A percentile compares a stretch with the other conserved stretches of the same genome.
Conservation (phyloP, 805 yeast genomes). For the Peterozyma toletana region DNA sequence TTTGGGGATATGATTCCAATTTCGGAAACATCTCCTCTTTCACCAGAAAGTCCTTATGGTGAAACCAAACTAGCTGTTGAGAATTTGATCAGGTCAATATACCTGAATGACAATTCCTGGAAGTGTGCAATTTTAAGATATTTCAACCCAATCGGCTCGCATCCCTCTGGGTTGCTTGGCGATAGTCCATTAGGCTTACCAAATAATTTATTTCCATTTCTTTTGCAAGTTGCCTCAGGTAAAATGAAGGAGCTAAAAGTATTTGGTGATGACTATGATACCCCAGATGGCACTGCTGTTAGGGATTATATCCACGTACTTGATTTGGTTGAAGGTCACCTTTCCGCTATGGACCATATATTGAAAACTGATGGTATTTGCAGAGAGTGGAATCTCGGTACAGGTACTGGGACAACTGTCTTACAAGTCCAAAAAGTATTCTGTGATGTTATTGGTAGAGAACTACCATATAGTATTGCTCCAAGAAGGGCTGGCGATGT, state of each 20-base stretch:
- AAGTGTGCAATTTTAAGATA: constrained; percentile 61
- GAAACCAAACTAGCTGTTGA: constrained; percentile 64
- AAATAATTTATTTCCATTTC: constrained; percentile 65
- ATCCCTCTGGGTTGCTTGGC: constrained; percentile 72
- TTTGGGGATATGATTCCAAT: constrained; percentile 70
- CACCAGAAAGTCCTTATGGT: constrained; percentile 76
- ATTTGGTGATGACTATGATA: constrained; percentile 65
- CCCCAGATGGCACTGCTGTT: constrained; percentile 75
- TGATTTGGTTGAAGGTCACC: constrained; percentile 73
- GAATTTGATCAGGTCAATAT: constrained; percentile 47
- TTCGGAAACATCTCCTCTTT: constrained; percentile 71
- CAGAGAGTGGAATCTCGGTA: constrained; percentile 79
- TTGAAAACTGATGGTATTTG: constrained; percentile 36
- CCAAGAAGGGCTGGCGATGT: constrained; percentile 75
- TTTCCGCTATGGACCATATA: constrained; percentile 60
- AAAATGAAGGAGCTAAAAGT: constrained; percentile 59
- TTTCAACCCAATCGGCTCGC: constrained; percentile 84
- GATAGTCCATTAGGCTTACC: constrained; percentile 79
- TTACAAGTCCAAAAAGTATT: constrained; percentile 64
- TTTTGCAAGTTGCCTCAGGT: constrained; percentile 75
- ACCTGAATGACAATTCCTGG: constrained; percentile 32
- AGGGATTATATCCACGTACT: constrained; percentile 79
- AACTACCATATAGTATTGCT: constrained; percentile 57
- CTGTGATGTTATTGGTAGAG: constrained; percentile 54
- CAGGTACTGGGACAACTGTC: constrained; percentile 77